phyloP scores from a whole-genome alignment of 73 alveolate species.

The Paramecium sexaurelia region DNA sequence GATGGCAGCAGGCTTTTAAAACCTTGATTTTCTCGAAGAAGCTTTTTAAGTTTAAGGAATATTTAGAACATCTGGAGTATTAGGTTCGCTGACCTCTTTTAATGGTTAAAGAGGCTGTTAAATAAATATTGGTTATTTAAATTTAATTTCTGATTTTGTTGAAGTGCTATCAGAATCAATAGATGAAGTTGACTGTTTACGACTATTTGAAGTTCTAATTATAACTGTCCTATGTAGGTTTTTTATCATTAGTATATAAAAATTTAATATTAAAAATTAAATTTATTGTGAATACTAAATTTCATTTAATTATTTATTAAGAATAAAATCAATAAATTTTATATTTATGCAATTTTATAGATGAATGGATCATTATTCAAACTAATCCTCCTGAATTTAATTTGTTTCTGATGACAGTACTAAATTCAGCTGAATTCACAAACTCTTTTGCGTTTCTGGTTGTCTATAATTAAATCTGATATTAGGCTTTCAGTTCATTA shows the following conservation, averaged over 20 bases:
- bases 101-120: neutral
- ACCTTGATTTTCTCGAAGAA: neutral
- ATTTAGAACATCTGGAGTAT: conserved; percentile 2
- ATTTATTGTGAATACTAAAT: neutral
- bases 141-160: neutral
- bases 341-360: neutral
- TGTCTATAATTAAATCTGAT: neutral
- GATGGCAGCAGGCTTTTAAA: neutral
- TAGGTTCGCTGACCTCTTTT: conserved; percentile 13
- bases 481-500: neutral
- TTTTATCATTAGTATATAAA: neutral
- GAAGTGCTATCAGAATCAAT: neutral
- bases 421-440: conserved; percentile 28
- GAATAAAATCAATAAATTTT: too few species aligned
- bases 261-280: neutral
- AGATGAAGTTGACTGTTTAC: conserved; percentile 8
- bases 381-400: conserved; percentile 22
- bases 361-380: neutral
- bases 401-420: neutral
- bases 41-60: neutral
- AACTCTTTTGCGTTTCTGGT: conserved; percentile 24
- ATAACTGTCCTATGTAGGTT: neutral
- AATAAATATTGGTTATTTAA: neutral
- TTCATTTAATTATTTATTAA: too few species aligned
- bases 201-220: neutral